Evolutionary conservation across 2,329 filamentous ascomycete genomes (phyloP), one percentile per base, ranked within the genome.

Genomic region (Botrytis aclada): DNA sequence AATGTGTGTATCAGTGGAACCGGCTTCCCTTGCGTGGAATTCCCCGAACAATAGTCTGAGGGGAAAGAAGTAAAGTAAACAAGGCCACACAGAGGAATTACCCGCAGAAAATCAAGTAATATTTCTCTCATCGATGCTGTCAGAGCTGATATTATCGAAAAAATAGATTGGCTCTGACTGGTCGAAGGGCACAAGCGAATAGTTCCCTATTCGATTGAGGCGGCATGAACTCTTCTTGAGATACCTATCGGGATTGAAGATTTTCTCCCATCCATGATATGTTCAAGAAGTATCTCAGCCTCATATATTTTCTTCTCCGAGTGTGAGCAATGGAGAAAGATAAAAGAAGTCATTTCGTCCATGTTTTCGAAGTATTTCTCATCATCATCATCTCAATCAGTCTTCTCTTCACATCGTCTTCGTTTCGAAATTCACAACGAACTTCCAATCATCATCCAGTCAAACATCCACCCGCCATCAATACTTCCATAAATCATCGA

Each of bases 101-200:
- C 34, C 70, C 70, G 70, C n/a, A 45, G 47, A 37, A 67, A 72
- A 72, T 60, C 70, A 66, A 54, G 70, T 37, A 65, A 56, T 54
- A 16, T 4, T 47, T 56, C 37, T 60, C 29, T n/a, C 22, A 25
- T 41, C n/a, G 37, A 54, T 65, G 63, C 47, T 39, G 70, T 72
- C 62, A 72, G 70, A 54, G 70, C 70, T 67, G 61, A 66, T 51
- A 39, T 72, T 67, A 56, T 72, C 70, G 47, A 56, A 72, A 71
- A 60, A 72, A 67, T 58, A 58, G 45, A 67, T 45, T 72, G 62
- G 70, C 62, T 72, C 9, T 72, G 51, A 72, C 62, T 72, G 70
- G 70, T 67, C 70, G 34, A 45, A 58, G 70, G 29, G 39, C 61
- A 72, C 62, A 39, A 45, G 70, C 62, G 37, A 63, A 39, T 72